Evolutionary conservation across 306 rosid genomes (phyloP).

Genomic region (Mucuna pruriens): DNA sequence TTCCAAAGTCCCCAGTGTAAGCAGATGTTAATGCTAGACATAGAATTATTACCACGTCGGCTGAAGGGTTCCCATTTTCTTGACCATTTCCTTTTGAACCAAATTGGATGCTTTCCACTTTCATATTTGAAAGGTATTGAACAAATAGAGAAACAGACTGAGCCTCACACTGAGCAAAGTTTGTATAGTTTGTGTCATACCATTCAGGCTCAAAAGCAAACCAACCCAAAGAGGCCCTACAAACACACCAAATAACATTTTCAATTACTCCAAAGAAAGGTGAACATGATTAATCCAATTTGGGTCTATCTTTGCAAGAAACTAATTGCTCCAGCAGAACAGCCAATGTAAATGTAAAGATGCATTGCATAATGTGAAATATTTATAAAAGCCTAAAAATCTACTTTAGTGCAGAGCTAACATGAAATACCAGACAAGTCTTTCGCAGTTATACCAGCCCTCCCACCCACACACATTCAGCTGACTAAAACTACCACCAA

Average conservation of each 20-base stretch:
- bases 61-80: slow-evolving; percentile 68
- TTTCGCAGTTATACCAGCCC: slow-evolving; percentile 13
- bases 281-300: slow-evolving; percentile 21
- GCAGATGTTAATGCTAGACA: slow-evolving; percentile 26
- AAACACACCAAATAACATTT: slow-evolving; percentile 42
- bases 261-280: slow-evolving; percentile 41
- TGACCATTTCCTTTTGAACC: slow-evolving; percentile 75
- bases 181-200: slow-evolving; percentile 77
- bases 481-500: slow-evolving; percentile 21
- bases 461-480: slow-evolving; percentile 9
- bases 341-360: slow-evolving; percentile 16
- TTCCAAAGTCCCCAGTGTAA: slow-evolving; percentile 23
- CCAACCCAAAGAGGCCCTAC: slow-evolving; percentile 95
- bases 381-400: slow-evolving; percentile 17
- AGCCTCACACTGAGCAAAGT: slow-evolving; percentile 91
- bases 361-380: slow-evolving; percentile 21
- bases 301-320: slow-evolving; percentile 22
- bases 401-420: slow-evolving; percentile 4
- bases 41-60: slow-evolving; percentile 68
- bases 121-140: slow-evolving; percentile 77
- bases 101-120: slow-evolving; percentile 61
- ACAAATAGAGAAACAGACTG: slow-evolving; percentile 87
- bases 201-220: slow-evolving; percentile 86
- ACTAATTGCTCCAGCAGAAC: slow-evolving; percentile 32
- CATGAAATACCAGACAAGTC: slow-evolving; percentile 14